Percentiles rank a stretch among this genome's conserved stretches.
Evolutionary conservation across 2,329 filamentous ascomycete genomes (phyloP).

Genomic region (Cyclaneusma minus): DNA sequence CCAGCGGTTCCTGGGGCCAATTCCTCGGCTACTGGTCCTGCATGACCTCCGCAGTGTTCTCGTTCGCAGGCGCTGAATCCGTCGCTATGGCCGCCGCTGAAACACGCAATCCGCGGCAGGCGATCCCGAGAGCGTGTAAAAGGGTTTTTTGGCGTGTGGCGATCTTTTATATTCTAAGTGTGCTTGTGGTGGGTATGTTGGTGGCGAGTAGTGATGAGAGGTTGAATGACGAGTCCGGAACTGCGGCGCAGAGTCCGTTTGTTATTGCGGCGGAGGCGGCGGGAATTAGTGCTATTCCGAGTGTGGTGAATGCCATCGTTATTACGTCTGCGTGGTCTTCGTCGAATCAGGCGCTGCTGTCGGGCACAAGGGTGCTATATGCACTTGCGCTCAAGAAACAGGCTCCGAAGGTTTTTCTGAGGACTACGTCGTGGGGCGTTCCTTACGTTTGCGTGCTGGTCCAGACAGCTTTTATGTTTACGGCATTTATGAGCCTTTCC

Average conservation of each 20-base stretch:
- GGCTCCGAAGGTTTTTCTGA: conserved; percentile 38
- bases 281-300: conserved; percentile 50
- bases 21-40: conserved; percentile 46
- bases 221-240: conserved; percentile 29
- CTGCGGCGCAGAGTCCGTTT: conserved; percentile 40
- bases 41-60: conserved; percentile 29
- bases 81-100: conserved; percentile 40
- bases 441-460: conserved; percentile 43
- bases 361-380: conserved; percentile 43
- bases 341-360: conserved; percentile 50
- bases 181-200: conserved; percentile 33
- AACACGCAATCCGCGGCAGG: conserved; percentile 32
- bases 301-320: conserved; percentile 63
- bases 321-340: conserved; percentile 57
- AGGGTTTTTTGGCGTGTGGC: conserved; percentile 38
- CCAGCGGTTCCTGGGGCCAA: conserved; percentile 36
- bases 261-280: conserved; percentile 58
- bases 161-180: conserved; percentile 34
- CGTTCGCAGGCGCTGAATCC: conserved; percentile 33
- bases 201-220: conserved; percentile 36
- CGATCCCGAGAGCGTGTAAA: conserved; percentile 33
- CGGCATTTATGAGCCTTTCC: conserved; percentile 42
- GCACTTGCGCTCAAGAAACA: conserved; percentile 43
- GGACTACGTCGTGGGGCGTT: conserved; percentile 32
- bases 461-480: conserved; percentile 35